phyloP scores from a whole-genome alignment of 805 yeast species.

The Ogataea philodendri region DNA sequence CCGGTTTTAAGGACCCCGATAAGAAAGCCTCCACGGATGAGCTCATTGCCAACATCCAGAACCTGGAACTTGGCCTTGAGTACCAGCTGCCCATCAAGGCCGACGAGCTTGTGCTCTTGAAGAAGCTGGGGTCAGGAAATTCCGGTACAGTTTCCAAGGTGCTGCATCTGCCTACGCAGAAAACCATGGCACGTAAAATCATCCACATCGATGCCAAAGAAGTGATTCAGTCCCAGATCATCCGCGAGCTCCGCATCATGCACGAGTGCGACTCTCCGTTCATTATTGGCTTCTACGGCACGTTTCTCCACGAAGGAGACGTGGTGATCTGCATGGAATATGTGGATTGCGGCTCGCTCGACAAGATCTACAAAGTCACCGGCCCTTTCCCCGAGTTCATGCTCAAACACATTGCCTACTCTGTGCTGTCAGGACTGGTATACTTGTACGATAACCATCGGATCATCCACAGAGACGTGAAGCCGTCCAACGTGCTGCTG shows the following conservation, averaged over 20 bases:
- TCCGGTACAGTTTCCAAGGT: constrained; percentile 92
- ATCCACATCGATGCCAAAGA: constrained; percentile 83
- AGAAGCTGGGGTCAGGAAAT: constrained; percentile 86
- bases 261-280: constrained; percentile 84
- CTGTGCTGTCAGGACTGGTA: constrained; percentile 76
- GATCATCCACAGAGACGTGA: constrained; percentile 93
- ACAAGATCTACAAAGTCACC: constrained; percentile 60
- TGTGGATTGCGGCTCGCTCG: constrained; percentile 92
- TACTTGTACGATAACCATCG: constrained; percentile 81
- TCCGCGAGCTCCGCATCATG: constrained; percentile 84
- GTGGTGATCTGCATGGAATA: constrained; percentile 94
- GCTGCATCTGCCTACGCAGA: constrained; percentile 82
- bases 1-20: constrained; percentile 30
- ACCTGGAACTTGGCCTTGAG: constrained; percentile 52
- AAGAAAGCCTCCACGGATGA: constrained; percentile 34
- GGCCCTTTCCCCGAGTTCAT: constrained; percentile 70
- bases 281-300: constrained; percentile 90
- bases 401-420: constrained; percentile 68
- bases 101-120: constrained; percentile 70
- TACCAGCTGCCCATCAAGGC: constrained; percentile 50
- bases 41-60: constrained; percentile 44
- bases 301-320: constrained; percentile 69
- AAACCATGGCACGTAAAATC: constrained; percentile 84
- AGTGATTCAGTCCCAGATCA: constrained; percentile 75
- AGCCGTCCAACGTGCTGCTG: constrained; percentile 89